A percentile compares a stretch with the other conserved stretches of the same genome.
Conservation (phyloP, 441 rosid genomes). For the Melianthus villosus region DNA sequence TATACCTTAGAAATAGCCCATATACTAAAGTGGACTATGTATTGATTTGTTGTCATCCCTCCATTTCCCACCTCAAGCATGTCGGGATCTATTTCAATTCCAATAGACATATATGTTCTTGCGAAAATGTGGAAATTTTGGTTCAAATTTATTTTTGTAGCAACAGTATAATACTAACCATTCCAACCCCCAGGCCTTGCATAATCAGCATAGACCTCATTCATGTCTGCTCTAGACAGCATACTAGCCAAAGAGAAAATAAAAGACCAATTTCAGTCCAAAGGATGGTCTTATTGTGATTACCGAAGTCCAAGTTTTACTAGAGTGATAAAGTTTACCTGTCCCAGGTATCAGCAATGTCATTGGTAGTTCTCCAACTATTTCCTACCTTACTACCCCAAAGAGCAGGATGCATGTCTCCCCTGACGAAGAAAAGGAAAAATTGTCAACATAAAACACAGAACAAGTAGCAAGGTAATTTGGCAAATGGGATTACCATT, state of each 20-base stretch:
- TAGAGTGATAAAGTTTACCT: slow-evolving; percentile 19
- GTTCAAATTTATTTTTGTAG: background rate
- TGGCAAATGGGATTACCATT: slow-evolving; percentile 28
- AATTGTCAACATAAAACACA: background rate
- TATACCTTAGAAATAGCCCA: slow-evolving; percentile 63
- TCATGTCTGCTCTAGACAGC: slow-evolving; percentile 49
- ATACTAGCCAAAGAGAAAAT: slow-evolving; percentile 22
- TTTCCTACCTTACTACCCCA: slow-evolving; percentile 55
- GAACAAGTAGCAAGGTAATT: background rate
- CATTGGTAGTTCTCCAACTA: slow-evolving; percentile 64
- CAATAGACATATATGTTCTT: background rate
- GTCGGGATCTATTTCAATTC: slow-evolving; percentile 37
- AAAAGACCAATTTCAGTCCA: background rate
- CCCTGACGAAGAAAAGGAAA: slow-evolving; percentile 20
- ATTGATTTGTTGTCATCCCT: slow-evolving; percentile 49
- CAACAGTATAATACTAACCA: slow-evolving; percentile 14
- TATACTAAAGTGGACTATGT: slow-evolving; percentile 51
- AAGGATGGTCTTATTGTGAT: background rate
- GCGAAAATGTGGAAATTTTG: background rate
- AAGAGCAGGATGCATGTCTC: slow-evolving; percentile 63
- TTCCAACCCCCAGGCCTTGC: slow-evolving; percentile 75
- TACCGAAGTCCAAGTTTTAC: background rate
- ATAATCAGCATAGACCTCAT: slow-evolving; percentile 42
- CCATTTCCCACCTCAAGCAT: slow-evolving; percentile 80
- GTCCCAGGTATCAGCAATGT: slow-evolving; percentile 47